Evolutionary conservation across 176 grass and related monocot species (phyloP).

Genomic region (Saccharum spontaneum): DNA sequence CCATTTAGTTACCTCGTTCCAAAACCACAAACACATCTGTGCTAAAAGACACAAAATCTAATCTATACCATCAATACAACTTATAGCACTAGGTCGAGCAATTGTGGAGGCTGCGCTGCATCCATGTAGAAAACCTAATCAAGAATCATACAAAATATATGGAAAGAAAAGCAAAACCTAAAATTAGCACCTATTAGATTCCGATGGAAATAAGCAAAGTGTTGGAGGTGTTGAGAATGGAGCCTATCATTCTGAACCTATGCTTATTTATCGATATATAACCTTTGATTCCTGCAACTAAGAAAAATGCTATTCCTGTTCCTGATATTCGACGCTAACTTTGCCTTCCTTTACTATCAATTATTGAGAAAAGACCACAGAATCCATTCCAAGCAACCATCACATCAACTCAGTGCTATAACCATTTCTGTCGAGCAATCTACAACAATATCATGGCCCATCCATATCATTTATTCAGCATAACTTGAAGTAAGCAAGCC

Average conservation of each 20-base stretch:
- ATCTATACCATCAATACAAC: slow-evolving; percentile 3
- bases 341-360: slow-evolving; percentile 42
- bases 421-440: slow-evolving; percentile 27
- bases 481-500: neutral
- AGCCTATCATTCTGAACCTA: slow-evolving; percentile 21
- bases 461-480: slow-evolving; percentile 17
- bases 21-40: slow-evolving; percentile 15
- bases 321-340: slow-evolving; percentile 44
- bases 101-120: neutral
- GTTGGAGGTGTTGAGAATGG: slow-evolving; percentile 3
- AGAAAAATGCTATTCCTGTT: slow-evolving; percentile 39
- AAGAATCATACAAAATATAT: slow-evolving; percentile 25
- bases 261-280: slow-evolving; percentile 22
- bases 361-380: slow-evolving; percentile 42
- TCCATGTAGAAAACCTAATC: neutral
- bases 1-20: slow-evolving; percentile 20
- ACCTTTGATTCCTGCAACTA: slow-evolving; percentile 29
- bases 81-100: slow-evolving; percentile 12
- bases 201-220: slow-evolving; percentile 2
- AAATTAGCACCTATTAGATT: slow-evolving; percentile 15
- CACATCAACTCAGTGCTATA: slow-evolving; percentile 40
- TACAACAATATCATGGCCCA: neutral
- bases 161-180: slow-evolving; percentile 14
- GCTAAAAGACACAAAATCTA: slow-evolving; percentile 18
- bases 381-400: slow-evolving; percentile 45